Percentiles rank a stretch among this genome's conserved stretches.
These are phyloP conservation scores for Oxyria digyna DNA, from an alignment of 148 eudicot species.

Conservation along the genomic window DNA sequence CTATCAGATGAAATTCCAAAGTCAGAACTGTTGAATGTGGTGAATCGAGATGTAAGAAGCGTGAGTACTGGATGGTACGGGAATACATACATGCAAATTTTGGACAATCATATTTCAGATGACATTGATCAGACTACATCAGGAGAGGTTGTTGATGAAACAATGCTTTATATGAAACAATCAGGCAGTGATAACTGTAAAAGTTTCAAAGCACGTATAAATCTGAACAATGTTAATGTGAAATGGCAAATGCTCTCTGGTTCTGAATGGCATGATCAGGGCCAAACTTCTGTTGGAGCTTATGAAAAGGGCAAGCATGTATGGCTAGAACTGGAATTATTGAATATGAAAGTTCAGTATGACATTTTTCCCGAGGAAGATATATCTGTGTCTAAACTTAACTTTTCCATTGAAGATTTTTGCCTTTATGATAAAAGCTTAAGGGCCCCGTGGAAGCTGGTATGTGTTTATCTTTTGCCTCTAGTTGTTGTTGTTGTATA, in stretches of 20 bases:
- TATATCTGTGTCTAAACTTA: conserved; percentile 42
- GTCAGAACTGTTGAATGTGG: conserved; percentile 19
- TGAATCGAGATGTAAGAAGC: conserved; percentile 20
- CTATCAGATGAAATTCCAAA: conserved; percentile 23
- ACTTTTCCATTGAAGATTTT: conserved; percentile 55
- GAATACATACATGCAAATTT: conserved; percentile 32
- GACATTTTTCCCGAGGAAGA: conserved; percentile 61
- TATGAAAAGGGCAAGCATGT: conserved; percentile 43
- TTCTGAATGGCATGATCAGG: conserved; percentile 64
- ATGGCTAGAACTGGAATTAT: conserved; percentile 61
- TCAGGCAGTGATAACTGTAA: conserved; percentile 17
- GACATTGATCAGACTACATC: conserved; percentile 16
- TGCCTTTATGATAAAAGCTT: conserved; percentile 59
- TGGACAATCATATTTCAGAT: conserved; percentile 65
- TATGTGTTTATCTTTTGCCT: conserved; percentile 13
- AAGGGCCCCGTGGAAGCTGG: conserved; percentile 88
- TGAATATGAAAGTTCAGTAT: conserved; percentile 42
- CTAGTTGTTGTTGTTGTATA: neutral
- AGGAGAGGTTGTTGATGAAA: conserved; percentile 16
- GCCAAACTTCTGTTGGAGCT: conserved; percentile 19
- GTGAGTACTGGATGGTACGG: conserved; percentile 65
- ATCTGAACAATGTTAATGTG: conserved; percentile 51
- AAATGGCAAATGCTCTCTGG: conserved; percentile 78
- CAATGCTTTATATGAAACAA: conserved; percentile 11
- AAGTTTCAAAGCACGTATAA: conserved; percentile 48